Evolutionary conservation across 345 rosid species (phyloP).

Genomic region (Lagerstroemia speciosa): DNA sequence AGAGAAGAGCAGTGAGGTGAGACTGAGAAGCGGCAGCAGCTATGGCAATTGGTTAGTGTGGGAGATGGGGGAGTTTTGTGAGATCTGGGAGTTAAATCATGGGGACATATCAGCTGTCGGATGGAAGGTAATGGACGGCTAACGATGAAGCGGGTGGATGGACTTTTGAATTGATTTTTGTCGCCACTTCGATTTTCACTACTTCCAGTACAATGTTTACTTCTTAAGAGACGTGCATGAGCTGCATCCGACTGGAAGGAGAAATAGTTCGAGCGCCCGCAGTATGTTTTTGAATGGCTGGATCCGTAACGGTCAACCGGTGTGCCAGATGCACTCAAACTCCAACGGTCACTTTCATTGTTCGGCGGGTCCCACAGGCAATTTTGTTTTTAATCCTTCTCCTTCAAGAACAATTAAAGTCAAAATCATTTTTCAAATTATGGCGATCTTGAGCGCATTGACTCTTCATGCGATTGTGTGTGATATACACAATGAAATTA

Average conservation of each 20-base stretch:
- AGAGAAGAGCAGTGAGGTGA: not conserved
- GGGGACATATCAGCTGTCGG: constrained; percentile 22
- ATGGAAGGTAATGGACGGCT: constrained; percentile 26
- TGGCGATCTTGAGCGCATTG: no score
- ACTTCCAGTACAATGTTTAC: not conserved
- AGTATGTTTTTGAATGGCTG: constrained; percentile 18
- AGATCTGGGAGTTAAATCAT: not conserved
- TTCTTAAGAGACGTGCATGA: not conserved
- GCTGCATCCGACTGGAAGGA: constrained; percentile 15
- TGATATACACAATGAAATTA: no score
- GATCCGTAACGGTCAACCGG: constrained; percentile 50
- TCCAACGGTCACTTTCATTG: constrained; percentile 20
- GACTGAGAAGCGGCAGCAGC: not conserved
- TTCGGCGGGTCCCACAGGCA: not conserved
- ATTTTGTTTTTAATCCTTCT: not conserved
- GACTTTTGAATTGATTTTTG: constrained; percentile 22
- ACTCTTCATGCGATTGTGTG: no score
- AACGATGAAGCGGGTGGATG: constrained; percentile 20
- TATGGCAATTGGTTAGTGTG: constrained; percentile 15
- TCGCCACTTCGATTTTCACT: constrained; percentile 21
- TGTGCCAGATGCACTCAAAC: constrained; percentile 19
- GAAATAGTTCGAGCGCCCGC: constrained; percentile 12
- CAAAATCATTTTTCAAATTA: not conserved
- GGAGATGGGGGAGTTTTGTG: constrained; percentile 5
- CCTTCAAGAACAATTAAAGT: not conserved